These are phyloP conservation scores for Colletotrichum kahawae DNA, from an alignment of 2,329 filamentous ascomycete species.

Conservation along the genomic window DNA sequence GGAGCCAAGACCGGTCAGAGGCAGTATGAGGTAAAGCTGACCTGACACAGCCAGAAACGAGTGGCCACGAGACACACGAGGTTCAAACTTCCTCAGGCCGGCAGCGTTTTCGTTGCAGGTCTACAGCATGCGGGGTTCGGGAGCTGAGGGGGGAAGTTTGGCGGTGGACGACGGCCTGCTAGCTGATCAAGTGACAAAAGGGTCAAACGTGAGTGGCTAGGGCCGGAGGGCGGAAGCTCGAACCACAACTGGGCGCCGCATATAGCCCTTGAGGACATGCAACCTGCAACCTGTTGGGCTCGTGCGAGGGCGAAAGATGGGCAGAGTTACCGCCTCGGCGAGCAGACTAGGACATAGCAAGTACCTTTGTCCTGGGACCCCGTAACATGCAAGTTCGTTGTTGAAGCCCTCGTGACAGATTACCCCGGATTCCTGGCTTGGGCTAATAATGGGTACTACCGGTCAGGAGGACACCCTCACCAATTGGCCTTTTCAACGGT, in stretches of 20 bases:
- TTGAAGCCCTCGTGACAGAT: neutral
- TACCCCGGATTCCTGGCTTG: neutral
- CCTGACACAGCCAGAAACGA: conserved; percentile 5
- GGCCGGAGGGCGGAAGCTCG: neutral
- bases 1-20: neutral
- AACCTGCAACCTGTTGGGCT: conserved; percentile 12
- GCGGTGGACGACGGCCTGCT: neutral
- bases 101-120: conserved; percentile 9
- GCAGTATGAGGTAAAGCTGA: conserved; percentile 12
- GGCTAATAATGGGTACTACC: neutral
- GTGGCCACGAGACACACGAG: conserved; percentile 17
- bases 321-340: conserved; percentile 17
- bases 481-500: neutral
- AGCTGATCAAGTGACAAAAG: conserved; percentile 18
- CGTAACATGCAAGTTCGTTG: neutral
- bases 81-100: neutral
- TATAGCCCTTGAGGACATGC: neutral
- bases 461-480: neutral
- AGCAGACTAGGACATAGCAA: conserved; percentile 5
- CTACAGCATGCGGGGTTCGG: conserved; percentile 15
- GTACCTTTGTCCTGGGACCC: neutral
- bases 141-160: neutral
- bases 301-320: conserved; percentile 10
- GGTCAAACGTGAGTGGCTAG: conserved; percentile 16
- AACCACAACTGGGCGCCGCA: conserved; percentile 1